phyloP scores from a whole-genome alignment of 192 early-diverging fungal species.

The Jimgerdemannia lactiflua region DNA sequence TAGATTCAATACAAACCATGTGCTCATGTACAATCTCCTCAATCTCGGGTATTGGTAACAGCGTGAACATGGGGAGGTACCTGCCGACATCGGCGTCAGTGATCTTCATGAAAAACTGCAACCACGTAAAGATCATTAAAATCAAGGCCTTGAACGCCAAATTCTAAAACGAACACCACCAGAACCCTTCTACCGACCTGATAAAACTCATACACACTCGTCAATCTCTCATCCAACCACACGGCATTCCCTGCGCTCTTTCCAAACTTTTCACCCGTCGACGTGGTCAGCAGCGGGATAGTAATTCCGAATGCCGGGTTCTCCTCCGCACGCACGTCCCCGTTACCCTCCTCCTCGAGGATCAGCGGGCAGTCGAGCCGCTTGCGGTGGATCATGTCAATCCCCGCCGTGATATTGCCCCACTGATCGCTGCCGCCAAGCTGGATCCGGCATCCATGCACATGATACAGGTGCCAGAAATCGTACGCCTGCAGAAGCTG shows the following conservation, averaged over 20 bases:
- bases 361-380: slow-evolving; percentile 10
- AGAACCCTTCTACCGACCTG: slow-evolving; percentile 53
- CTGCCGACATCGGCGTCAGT: slow-evolving; percentile 75
- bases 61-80: slow-evolving; percentile 80
- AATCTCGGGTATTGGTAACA: slow-evolving; percentile 65
- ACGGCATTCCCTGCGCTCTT: slow-evolving; percentile 96
- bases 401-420: slow-evolving; percentile 95
- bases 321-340: slow-evolving; percentile 20
- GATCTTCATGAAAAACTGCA: slow-evolving; percentile 82
- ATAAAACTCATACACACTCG: slow-evolving; percentile 88
- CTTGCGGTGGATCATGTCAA: slow-evolving; percentile 83
- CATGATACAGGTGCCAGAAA: slow-evolving; percentile 78
- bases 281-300: slow-evolving; percentile 80
- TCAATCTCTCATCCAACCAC: slow-evolving; percentile 82
- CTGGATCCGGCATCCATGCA: slow-evolving; percentile 66
- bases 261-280: slow-evolving; percentile 95
- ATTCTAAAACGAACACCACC: not conserved
- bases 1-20: slow-evolving; percentile 34
- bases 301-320: slow-evolving; percentile 77
- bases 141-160: not conserved
- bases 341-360: not conserved
- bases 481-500: slow-evolving; percentile 95
- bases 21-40: slow-evolving; percentile 59
- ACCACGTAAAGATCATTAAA: not conserved
- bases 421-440: slow-evolving; percentile 96